phyloP scores from a whole-genome alignment of 345 rosid species.

The Linum trigynum region DNA sequence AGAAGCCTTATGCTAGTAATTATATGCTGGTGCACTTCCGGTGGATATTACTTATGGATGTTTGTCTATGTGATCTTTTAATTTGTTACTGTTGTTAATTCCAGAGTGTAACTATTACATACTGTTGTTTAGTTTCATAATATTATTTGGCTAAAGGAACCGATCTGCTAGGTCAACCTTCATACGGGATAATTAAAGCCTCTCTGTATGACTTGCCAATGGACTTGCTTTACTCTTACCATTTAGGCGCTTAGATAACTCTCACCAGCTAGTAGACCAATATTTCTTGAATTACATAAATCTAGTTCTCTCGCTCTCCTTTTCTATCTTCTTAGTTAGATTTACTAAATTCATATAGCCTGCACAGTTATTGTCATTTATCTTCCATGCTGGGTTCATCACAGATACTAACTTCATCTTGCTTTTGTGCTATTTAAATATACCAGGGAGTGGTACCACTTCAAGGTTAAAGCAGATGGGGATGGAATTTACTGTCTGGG shows the following conservation, averaged over 20 bases:
- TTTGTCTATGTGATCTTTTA: no score
- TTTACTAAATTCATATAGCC: not conserved
- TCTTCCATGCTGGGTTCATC: not conserved
- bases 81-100: no score
- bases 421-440: slow-evolving; percentile 9
- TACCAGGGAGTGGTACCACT: slow-evolving; percentile 69
- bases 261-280: not conserved
- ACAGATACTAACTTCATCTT: slow-evolving; percentile 7
- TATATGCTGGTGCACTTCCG: no score
- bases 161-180: not conserved
- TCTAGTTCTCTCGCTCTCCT: not conserved
- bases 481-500: slow-evolving; percentile 99
- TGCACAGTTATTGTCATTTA: no score
- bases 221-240: not conserved
- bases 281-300: not conserved
- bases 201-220: no score
- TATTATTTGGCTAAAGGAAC: not conserved
- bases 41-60: no score
- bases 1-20: no score
- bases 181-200: not conserved
- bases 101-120: no score
- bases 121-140: no score
- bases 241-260: not conserved
- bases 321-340: not conserved
- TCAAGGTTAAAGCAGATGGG: slow-evolving; percentile 89